Percentiles rank a stretch among this genome's conserved stretches.
phyloP scores from a whole-genome alignment of 805 yeast genomes.

The Hyphopichia homilentoma region DNA sequence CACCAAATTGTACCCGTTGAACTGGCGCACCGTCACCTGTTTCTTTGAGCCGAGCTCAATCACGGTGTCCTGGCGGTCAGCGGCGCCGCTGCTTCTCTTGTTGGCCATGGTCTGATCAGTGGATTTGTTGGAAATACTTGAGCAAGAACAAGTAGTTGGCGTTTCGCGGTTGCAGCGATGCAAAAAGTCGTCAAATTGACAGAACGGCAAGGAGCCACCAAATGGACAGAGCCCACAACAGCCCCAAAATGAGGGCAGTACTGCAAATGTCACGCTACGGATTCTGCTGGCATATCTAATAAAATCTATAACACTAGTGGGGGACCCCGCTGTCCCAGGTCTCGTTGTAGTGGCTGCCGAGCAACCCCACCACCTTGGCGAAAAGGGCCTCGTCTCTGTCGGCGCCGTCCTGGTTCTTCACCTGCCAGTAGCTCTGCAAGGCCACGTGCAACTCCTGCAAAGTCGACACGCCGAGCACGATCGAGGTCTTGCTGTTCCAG shows the following conservation, averaged over 20 bases:
- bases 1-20: constrained; percentile 61
- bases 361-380: constrained; percentile 35
- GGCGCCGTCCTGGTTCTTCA: constrained; percentile 32
- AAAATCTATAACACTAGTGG: too few species aligned
- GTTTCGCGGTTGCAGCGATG: too few species aligned
- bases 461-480: constrained; percentile 76
- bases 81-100: neutral
- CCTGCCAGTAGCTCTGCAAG: constrained; percentile 50
- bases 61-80: constrained; percentile 9
- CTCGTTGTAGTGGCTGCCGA: constrained; percentile 59
- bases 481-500: constrained; percentile 38
- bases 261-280: too few species aligned
- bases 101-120: constrained; percentile 1
- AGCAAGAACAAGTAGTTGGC: neutral
- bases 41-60: constrained; percentile 43
- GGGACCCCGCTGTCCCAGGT: constrained; percentile 54
- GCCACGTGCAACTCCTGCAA: constrained; percentile 64
- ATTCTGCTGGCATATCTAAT: too few species aligned
- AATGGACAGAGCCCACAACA: too few species aligned
- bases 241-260: too few species aligned
- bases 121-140: constrained; percentile 3
- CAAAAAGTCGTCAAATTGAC: too few species aligned
- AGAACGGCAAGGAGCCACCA: too few species aligned
- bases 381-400: constrained; percentile 43
- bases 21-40: constrained; percentile 69